Percentiles rank a stretch among this genome's conserved stretches.
phyloP scores from a whole-genome alignment of 305 asterid species.

The Lippia alba region DNA sequence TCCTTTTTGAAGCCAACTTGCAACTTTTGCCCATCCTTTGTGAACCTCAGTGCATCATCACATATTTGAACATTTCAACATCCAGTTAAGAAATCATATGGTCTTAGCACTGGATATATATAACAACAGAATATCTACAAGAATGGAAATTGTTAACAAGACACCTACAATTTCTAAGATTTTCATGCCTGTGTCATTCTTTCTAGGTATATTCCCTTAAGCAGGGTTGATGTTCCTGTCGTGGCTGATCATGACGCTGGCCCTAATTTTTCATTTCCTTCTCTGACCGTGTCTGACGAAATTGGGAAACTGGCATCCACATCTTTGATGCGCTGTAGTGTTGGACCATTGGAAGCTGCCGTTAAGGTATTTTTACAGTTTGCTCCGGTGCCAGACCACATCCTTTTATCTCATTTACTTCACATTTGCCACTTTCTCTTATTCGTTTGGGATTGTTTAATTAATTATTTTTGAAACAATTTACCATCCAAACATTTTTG shows the following conservation, averaged over 20 bases:
- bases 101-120: neutral
- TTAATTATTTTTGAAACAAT: too few relatives aligned
- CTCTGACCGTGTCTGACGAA: slow-evolving; percentile 65
- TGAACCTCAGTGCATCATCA: too few relatives aligned
- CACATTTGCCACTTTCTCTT: neutral
- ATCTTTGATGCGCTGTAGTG: slow-evolving; percentile 66
- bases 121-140: neutral
- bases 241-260: slow-evolving; percentile 44
- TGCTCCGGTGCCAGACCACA: neutral
- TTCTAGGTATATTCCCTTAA: slow-evolving; percentile 83
- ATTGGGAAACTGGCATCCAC: slow-evolving; percentile 59
- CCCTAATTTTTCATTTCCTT: slow-evolving; percentile 65
- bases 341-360: slow-evolving; percentile 72
- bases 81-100: too few relatives aligned
- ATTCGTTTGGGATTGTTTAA: too few relatives aligned
- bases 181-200: slow-evolving; percentile 21
- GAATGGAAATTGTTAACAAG: neutral
- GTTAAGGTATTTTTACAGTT: slow-evolving; percentile 62
- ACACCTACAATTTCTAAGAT: neutral
- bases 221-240: slow-evolving; percentile 56
- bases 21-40: too few relatives aligned
- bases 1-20: slow-evolving; percentile 18
- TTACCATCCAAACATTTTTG: too few relatives aligned
- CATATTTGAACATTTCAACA: too few relatives aligned
- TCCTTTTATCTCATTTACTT: slow-evolving; percentile 9